Evolutionary conservation across 371 early-diverging fungal species (phyloP), one percentile per base, ranked within the genome.

Genomic region (Batkoa obscura): DNA sequence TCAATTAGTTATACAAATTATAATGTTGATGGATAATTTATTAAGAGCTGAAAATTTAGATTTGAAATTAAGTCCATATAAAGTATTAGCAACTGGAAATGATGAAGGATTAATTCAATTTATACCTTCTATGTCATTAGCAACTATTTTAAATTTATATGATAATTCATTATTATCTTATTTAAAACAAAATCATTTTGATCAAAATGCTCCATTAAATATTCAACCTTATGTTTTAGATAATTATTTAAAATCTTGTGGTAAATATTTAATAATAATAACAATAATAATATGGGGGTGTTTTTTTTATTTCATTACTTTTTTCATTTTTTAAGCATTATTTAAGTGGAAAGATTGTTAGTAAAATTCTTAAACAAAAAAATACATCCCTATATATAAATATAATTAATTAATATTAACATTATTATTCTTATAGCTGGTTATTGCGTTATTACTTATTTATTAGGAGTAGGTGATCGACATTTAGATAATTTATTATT

Each of bases 391-490:
- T n/a, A n/a, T n/a, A n/a, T n/a, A n/a, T n/a, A n/a, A n/a, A n/a
- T n/a, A n/a, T n/a, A n/a, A n/a, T n/a, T n/a, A n/a, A n/a, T n/a
- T n/a, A n/a, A n/a, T n/a, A n/a, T n/a, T n/a, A n/a, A n/a, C n/a
- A n/a, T n/a, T n/a, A n/a, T n/a, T n/a, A n/a, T n/a, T n/a, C n/a
- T n/a, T n/a, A n/a, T n/a, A n/a, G 90, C 98, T 39, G 98, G 96
- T 1, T 99, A 97, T 66, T 92, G 94, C 66, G 94, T 99, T 9
- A 93, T 97, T 51, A 94, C 92, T 1, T 99, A 96, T 66, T 61
- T 99, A 9, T 72, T 99, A 9, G 98, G 95, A 13, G 85, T 99
- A n/a, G 98, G 99, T n/a, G 99, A 99, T 68, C 83, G 99, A 4
- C 98, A 97, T 68, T 69, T 94, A 62, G 99, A 97, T 62, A 99